Base-by-base conservation (phyloP, 345 rosid genomes). In the Hirschfeldia incana region DNA sequence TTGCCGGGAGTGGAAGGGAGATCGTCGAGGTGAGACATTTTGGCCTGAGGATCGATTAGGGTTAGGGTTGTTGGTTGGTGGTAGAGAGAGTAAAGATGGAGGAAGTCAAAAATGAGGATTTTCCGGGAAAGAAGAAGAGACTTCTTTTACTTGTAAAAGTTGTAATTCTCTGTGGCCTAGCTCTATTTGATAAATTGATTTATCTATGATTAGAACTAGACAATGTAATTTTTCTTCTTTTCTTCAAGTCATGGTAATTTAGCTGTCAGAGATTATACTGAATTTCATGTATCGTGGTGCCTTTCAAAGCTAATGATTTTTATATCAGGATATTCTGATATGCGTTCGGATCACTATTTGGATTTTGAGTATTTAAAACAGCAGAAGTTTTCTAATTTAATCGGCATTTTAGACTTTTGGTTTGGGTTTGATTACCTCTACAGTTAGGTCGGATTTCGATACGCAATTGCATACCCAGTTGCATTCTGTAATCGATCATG, bases 1-100 rank as follows among this genome's bases (percentile, higher is more conserved):
- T 91, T 91, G 34, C 90, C 90, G 0, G 94, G 90, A 5, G 97
- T 88, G 11, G 92, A 81, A n/a, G 94, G 88, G 16, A 76, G 65
- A 77, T 79, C 65, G 46, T 85, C 89, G 26, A 84, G 87, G 68
- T 83, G 92, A 34, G 92, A 88, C 96, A 91, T 88, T 82, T 82
- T 36, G 17, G 28, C 13, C 78, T 70, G 82, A 32, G 60, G 16
- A 34, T 55, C 15, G 83, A 76, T 62, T 63, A 72, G 79, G 81
- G 33, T 70, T 57, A 60, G 57, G 36, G 8, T 64, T 64, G 67
- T 64, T 64, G 29, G 17, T 72, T 17, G 42, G 30, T 29, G 3
- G 5, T 17, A 42, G 72, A 62, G 67, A 62, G 69, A 5, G 33
- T 13, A 9, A 63, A 28, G 32, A 12, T 51, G 65, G 72, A 65